Percentiles rank a stretch among this genome's conserved stretches.
Evolutionary conservation across 2,329 filamentous ascomycete genomes (phyloP).

Genomic region (Arthrinium phaeospermum): DNA sequence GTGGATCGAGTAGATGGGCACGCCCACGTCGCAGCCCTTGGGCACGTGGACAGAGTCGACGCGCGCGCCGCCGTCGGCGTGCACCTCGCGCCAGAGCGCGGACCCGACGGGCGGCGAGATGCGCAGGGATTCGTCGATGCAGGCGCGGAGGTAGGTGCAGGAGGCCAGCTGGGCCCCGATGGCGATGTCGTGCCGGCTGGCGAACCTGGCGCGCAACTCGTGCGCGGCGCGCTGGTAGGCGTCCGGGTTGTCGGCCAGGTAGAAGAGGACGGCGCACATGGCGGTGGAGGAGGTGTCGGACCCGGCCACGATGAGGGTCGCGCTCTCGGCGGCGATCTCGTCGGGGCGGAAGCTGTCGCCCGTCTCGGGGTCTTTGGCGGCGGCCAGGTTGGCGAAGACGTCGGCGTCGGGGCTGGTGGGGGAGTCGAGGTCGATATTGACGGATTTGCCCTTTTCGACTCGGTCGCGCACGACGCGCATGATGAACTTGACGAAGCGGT

Average conservation of each 20-base stretch:
- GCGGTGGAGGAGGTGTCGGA: constrained; percentile 23
- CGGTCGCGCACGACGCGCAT: constrained; percentile 20
- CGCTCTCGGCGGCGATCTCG: constrained; percentile 23
- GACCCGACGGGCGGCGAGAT: constrained; percentile 24
- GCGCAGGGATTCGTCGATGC: constrained; percentile 24
- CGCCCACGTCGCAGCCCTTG: constrained; percentile 24
- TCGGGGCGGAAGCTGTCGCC: constrained; percentile 19
- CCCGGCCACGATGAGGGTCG: constrained; percentile 24
- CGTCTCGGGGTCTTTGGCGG: constrained; percentile 23
- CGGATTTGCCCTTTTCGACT: constrained; percentile 19
- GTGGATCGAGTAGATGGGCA: constrained; percentile 23
- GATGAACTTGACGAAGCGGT: constrained; percentile 24
- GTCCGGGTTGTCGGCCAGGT: constrained; percentile 21
- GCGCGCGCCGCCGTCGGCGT: constrained; percentile 4
- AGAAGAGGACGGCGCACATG: constrained; percentile 20
- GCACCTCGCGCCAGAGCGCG: constrained; percentile 23
- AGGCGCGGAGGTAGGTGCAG: constrained; percentile 26
- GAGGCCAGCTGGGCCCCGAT: constrained; percentile 20
- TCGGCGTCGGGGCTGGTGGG: constrained; percentile 19
- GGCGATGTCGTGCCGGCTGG: constrained; percentile 20
- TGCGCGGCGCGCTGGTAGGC: constrained; percentile 21
- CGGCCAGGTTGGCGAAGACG: constrained; percentile 21
- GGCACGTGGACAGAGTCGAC: constrained; percentile 23
- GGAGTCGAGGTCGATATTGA: constrained; percentile 17
- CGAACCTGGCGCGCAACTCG: constrained; percentile 25